phyloP scores from a whole-genome alignment of 495 filamentous ascomycete genomes.

The Penicillium ucsense region DNA sequence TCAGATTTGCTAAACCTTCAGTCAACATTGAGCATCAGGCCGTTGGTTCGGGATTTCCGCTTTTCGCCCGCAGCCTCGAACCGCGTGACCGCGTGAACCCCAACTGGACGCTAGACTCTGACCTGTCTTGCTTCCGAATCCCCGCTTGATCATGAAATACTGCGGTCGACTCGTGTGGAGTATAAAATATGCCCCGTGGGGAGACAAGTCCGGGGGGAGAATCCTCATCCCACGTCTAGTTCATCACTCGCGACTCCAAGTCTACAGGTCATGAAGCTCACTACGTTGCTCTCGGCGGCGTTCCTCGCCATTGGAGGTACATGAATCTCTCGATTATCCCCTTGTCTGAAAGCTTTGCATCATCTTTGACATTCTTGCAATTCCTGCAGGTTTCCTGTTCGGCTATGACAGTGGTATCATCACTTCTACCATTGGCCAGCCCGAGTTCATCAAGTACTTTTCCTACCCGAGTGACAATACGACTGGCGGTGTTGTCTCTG shows the following conservation, averaged over 20 bases:
- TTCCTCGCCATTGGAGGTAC: slow-evolving; percentile 23
- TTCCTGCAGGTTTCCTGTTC: slow-evolving; percentile 18
- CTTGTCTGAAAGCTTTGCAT: not conserved
- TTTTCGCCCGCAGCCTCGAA: not conserved
- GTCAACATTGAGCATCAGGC: not conserved
- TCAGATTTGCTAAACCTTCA: not conserved
- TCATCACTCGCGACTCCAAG: not conserved
- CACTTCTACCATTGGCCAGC: slow-evolving; percentile 30
- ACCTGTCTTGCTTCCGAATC: not conserved
- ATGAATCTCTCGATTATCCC: not conserved
- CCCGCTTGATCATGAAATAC: not conserved
- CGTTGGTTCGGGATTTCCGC: not conserved
- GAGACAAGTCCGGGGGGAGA: not conserved
- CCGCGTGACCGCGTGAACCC: not conserved
- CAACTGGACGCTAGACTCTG: not conserved
- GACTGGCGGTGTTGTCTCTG: slow-evolving; percentile 39
- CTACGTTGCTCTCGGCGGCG: slow-evolving; percentile 15
- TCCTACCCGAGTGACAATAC: slow-evolving; percentile 21
- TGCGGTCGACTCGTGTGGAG: not conserved
- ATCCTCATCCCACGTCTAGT: not conserved
- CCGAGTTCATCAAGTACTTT: slow-evolving; percentile 34
- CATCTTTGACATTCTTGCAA: not conserved
- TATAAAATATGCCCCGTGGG: slow-evolving; percentile 1
- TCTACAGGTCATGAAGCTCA: slow-evolving; percentile 6
- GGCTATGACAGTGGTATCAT: slow-evolving; percentile 32